Percentiles rank a stretch among this genome's conserved stretches.
Evolutionary conservation across 2,329 filamentous ascomycete genomes (phyloP).

Genomic region (Phyllosticta capitalensis): DNA sequence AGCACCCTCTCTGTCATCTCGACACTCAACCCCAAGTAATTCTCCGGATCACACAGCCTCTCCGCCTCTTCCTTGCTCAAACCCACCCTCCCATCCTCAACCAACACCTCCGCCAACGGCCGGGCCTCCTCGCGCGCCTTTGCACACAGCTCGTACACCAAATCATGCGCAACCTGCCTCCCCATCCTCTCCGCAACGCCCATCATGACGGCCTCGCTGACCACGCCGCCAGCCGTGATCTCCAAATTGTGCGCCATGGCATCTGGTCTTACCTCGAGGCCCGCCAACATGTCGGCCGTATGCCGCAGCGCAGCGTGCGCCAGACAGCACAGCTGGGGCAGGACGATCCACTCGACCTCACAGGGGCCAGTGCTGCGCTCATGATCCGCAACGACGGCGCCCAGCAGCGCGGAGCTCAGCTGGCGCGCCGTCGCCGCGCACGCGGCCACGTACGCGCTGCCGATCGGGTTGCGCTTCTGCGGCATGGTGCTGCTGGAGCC

Average conservation of each 20-base stretch:
- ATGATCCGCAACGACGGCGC: conserved; percentile 24
- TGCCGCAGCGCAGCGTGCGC: conserved; percentile 18
- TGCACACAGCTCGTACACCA: not conserved
- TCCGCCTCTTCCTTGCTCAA: not conserved
- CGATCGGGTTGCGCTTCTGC: conserved; percentile 32
- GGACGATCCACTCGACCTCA: conserved; percentile 24
- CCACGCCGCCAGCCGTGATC: conserved; percentile 25
- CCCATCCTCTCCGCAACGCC: conserved; percentile 25
- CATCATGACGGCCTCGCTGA: conserved; percentile 33
- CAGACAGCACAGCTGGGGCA: conserved; percentile 21
- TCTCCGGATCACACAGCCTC: not conserved
- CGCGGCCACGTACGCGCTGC: conserved; percentile 20
- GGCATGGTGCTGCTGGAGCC: conserved; percentile 50
- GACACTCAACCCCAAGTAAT: not conserved
- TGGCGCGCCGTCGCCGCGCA: conserved; percentile 19
- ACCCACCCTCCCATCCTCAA: conserved; percentile 13
- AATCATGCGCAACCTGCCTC: conserved; percentile 20
- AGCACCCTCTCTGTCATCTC: conserved; percentile 3
- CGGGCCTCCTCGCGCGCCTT: conserved; percentile 2
- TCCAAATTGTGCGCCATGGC: conserved; percentile 19
- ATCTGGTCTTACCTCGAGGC: conserved; percentile 19
- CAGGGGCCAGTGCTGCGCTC: conserved; percentile 23
- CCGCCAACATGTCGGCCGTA: conserved; percentile 17
- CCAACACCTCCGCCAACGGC: conserved; percentile 13
- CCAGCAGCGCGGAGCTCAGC: conserved; percentile 17